Percentiles rank a stretch among this genome's conserved stretches.
These are phyloP conservation scores for Linum lewisii DNA, from an alignment of 345 rosid genomes.

Conservation along the genomic window DNA sequence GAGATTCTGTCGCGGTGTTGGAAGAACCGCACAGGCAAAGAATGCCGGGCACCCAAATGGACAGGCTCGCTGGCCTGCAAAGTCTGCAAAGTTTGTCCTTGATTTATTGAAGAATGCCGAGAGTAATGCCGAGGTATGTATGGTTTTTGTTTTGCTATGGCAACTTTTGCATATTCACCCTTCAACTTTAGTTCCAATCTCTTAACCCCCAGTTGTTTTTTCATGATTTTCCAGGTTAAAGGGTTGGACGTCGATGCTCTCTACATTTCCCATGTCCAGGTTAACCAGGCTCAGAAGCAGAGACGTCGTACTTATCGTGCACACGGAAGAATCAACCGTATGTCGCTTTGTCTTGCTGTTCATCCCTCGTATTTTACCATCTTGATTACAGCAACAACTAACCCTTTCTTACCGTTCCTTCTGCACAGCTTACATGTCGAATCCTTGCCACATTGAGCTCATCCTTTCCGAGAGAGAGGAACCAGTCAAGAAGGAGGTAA, in stretches of 20 bases:
- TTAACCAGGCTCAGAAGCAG: slow-evolving; percentile 93
- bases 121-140: slow-evolving; percentile 83
- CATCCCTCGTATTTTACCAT: neutral
- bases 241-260: slow-evolving; percentile 94
- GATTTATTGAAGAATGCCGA: slow-evolving; percentile 93
- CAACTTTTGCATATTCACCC: neutral
- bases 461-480: slow-evolving; percentile 88
- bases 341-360: slow-evolving; percentile 6
- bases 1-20: slow-evolving; percentile 89
- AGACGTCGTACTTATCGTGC: slow-evolving; percentile 97
- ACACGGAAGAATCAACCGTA: slow-evolving; percentile 96
- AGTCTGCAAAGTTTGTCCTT: slow-evolving; percentile 78
- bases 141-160: neutral
- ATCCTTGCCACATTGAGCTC: slow-evolving; percentile 94
- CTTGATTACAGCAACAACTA: neutral
- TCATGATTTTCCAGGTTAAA: slow-evolving; percentile 45
- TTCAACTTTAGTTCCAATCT: neutral
- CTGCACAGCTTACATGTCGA: slow-evolving; percentile 90
- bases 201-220: neutral
- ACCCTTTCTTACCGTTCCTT: neutral
- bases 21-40: slow-evolving; percentile 99
- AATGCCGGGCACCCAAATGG: slow-evolving; percentile 83
- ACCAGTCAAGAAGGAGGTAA: slow-evolving; percentile 91
- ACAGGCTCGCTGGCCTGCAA: slow-evolving; percentile 94
- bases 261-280: slow-evolving; percentile 77